phyloP scores from a whole-genome alignment of 139 green algal genomes.

The Yamagishiella unicocca region DNA sequence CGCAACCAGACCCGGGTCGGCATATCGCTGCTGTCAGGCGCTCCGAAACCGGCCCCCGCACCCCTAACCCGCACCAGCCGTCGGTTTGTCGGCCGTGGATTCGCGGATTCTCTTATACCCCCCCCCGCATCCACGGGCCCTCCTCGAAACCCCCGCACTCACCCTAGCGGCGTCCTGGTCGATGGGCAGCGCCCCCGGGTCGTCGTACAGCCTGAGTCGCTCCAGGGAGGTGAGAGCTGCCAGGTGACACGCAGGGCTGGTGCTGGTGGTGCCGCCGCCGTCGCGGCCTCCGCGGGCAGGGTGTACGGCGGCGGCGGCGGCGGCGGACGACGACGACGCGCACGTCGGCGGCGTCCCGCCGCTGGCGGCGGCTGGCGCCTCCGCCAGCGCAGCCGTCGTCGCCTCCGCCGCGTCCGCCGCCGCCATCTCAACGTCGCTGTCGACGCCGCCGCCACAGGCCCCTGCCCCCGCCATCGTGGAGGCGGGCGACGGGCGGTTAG shows the following conservation, averaged over 20 bases:
- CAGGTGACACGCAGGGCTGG: background rate
- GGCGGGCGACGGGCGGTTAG: background rate
- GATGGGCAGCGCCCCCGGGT: background rate
- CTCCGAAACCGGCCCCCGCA: too few relatives aligned
- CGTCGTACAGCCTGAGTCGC: constrained; percentile 31
- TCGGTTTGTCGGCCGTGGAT: too few relatives aligned
- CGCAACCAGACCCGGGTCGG: too few relatives aligned
- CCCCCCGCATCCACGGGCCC: too few relatives aligned
- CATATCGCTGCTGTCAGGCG: too few relatives aligned
- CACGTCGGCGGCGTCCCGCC: background rate
- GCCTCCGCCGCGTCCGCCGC: background rate
- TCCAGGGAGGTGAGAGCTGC: constrained; percentile 6
- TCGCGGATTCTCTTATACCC: too few relatives aligned
- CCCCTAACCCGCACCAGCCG: too few relatives aligned
- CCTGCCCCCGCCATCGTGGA: background rate
- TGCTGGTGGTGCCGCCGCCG: background rate
- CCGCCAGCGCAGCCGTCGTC: background rate
- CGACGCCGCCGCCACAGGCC: background rate
- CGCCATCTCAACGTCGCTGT: background rate
- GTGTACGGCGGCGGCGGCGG: background rate
- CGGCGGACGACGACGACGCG: background rate
- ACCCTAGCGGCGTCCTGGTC: constrained; percentile 18
- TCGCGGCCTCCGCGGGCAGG: background rate
- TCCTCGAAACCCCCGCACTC: background rate
- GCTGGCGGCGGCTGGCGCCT: background rate